A percentile compares a stretch with the other conserved stretches of the same genome.
Evolutionary conservation across 495 filamentous ascomycete species (phyloP).

Genomic region (Rhypophila decipiens): DNA sequence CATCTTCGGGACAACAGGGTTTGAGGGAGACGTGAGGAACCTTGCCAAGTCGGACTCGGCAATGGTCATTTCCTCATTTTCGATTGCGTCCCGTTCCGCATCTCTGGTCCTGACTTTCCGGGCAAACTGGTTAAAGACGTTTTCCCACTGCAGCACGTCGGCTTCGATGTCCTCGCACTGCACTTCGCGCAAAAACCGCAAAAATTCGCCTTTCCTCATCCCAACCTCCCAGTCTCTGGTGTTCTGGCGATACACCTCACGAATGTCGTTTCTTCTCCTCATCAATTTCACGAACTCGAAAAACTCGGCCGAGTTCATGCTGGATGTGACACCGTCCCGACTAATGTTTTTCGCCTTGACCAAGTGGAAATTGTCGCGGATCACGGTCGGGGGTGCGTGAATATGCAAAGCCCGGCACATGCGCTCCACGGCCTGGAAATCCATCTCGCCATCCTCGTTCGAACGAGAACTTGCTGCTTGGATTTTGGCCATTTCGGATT

Average conservation of each 20-base stretch:
- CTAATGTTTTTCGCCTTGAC: slow-evolving; percentile 49
- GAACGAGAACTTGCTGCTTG: slow-evolving; percentile 48
- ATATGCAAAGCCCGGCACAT: slow-evolving; percentile 86
- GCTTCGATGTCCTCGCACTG: slow-evolving; percentile 71
- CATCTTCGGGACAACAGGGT: slow-evolving; percentile 52
- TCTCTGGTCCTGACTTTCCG: slow-evolving; percentile 56
- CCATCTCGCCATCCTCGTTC: slow-evolving; percentile 62
- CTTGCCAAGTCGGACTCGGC: slow-evolving; percentile 65
- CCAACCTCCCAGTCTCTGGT: slow-evolving; percentile 49
- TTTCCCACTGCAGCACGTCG: slow-evolving; percentile 60
- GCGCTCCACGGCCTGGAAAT: slow-evolving; percentile 67
- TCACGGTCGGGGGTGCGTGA: slow-evolving; percentile 67
- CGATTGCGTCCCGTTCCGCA: slow-evolving; percentile 26
- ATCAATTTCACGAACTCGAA: slow-evolving; percentile 71
- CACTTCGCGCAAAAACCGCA: slow-evolving; percentile 62
- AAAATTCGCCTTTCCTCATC: slow-evolving; percentile 64
- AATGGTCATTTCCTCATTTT: slow-evolving; percentile 53
- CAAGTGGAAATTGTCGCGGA: slow-evolving; percentile 67
- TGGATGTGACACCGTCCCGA: slow-evolving; percentile 6
- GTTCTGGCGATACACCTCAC: slow-evolving; percentile 55
- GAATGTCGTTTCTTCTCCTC: slow-evolving; percentile 78
- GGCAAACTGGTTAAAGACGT: slow-evolving; percentile 66
- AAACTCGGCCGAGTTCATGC: slow-evolving; percentile 69
- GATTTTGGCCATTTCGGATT: slow-evolving; percentile 70
- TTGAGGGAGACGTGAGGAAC: slow-evolving; percentile 70